Conservation (phyloP, 257 asterid species). For the Nicotiana noctiflora region DNA sequence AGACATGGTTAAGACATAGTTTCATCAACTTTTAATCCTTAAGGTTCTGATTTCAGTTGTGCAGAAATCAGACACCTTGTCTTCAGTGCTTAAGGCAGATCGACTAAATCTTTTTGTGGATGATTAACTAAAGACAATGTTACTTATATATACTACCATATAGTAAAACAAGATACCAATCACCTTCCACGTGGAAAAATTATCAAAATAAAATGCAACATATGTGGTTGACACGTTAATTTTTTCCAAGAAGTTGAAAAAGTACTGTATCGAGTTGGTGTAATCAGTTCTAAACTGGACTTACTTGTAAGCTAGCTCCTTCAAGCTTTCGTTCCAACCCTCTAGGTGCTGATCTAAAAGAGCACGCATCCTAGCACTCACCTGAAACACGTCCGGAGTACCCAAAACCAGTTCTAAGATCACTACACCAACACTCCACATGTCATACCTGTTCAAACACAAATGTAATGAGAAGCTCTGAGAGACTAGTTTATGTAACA, state of each 20-base stretch:
- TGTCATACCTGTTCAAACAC: slow-evolving; percentile 70
- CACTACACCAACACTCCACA: slow-evolving; percentile 97
- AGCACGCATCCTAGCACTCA: slow-evolving; percentile 68
- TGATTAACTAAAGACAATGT: background rate
- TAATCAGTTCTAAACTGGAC: slow-evolving; percentile 13
- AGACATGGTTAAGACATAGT: background rate
- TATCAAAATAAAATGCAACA: background rate
- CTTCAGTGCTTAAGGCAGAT: background rate
- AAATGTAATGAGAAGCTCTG: background rate
- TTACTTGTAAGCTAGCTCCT: slow-evolving; percentile 94
- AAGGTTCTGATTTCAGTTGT: background rate
- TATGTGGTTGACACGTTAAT: background rate
- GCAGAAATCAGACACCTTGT: background rate
- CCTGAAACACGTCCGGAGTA: slow-evolving; percentile 90
- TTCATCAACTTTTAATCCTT: background rate
- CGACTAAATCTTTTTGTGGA: background rate
- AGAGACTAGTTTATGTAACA: background rate
- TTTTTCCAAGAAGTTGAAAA: background rate
- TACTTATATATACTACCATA: background rate
- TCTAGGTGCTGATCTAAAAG: slow-evolving; percentile 85
- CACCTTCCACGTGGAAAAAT: background rate
- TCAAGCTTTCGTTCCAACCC: slow-evolving; percentile 87
- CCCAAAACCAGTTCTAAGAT: slow-evolving; percentile 90
- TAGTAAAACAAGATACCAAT: background rate
- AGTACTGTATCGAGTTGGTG: background rate